phyloP scores from a whole-genome alignment of 768 basidiomycete genomes.

The Leccinum pellstonianum region DNA sequence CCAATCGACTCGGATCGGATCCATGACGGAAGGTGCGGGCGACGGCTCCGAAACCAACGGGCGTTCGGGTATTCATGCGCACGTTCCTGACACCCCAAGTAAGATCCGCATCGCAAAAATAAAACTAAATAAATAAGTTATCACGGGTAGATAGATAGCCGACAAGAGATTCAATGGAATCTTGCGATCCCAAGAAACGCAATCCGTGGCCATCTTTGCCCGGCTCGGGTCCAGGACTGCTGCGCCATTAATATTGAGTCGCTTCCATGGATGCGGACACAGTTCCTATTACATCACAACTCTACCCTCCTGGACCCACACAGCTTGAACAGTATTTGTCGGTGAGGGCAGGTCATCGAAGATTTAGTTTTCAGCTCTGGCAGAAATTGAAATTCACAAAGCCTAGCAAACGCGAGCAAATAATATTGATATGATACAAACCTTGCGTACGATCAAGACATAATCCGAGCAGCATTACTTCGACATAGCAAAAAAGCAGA shows the following conservation, averaged over 20 bases:
- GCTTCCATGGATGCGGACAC: neutral
- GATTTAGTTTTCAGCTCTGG: neutral
- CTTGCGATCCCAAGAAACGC: neutral
- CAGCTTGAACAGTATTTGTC: no score
- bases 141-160: neutral
- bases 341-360: neutral
- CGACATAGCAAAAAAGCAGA: constrained; percentile 16
- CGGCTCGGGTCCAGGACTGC: neutral
- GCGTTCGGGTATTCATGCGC: neutral
- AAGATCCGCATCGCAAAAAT: neutral
- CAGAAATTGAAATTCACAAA: neutral
- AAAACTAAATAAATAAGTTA: neutral
- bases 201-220: neutral
- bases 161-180: neutral
- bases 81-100: neutral
- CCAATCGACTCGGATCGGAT: neutral
- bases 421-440: neutral
- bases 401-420: neutral
- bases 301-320: no score
- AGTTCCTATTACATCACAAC: neutral
- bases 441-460: neutral
- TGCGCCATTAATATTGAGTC: neutral
- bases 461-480: constrained; percentile 1
- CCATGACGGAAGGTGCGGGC: neutral
- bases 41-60: neutral